phyloP scores from a whole-genome alignment of 176 grass and related monocot genomes.

The Juncus effusus region DNA sequence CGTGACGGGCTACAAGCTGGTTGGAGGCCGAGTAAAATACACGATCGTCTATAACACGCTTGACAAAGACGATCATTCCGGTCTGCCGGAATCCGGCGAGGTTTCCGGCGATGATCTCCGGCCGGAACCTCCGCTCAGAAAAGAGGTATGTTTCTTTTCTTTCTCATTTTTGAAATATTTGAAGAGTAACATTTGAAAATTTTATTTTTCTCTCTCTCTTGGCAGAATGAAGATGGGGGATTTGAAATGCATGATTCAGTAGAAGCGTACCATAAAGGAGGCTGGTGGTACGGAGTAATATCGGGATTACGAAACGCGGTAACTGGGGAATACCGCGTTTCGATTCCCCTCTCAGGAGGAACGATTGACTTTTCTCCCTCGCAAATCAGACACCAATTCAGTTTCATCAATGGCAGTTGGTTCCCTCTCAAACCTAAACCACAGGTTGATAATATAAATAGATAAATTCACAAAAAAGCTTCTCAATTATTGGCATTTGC shows the following conservation, averaged over 20 bases:
- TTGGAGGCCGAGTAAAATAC: background rate
- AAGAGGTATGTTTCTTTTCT: conserved; percentile 8
- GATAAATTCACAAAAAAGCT: too few species aligned
- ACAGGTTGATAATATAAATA: conserved; percentile 1
- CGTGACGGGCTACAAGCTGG: background rate
- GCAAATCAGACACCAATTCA: conserved; percentile 38
- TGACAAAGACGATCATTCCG: background rate
- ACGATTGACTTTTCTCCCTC: conserved; percentile 37
- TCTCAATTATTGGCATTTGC: too few species aligned
- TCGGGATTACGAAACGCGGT: background rate
- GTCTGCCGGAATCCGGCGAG: background rate
- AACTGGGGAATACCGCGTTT: conserved; percentile 32
- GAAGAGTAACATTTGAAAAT: background rate
- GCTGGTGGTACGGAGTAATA: conserved; percentile 62
- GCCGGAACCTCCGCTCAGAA: background rate
- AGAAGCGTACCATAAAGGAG: conserved; percentile 43
- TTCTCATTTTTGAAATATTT: too few species aligned
- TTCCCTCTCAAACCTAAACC: conserved; percentile 24
- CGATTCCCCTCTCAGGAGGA: conserved; percentile 56
- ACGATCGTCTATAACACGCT: background rate
- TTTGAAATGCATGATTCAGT: conserved; percentile 38
- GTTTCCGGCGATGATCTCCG: conserved; percentile 5
- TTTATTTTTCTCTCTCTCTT: background rate
- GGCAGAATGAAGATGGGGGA: conserved; percentile 14
- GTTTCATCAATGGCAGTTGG: conserved; percentile 33